A percentile compares a stretch with the other conserved stretches of the same genome.
Evolutionary conservation across 139 green algal genomes (phyloP).

Genomic region (Zygnema cylindricum): DNA sequence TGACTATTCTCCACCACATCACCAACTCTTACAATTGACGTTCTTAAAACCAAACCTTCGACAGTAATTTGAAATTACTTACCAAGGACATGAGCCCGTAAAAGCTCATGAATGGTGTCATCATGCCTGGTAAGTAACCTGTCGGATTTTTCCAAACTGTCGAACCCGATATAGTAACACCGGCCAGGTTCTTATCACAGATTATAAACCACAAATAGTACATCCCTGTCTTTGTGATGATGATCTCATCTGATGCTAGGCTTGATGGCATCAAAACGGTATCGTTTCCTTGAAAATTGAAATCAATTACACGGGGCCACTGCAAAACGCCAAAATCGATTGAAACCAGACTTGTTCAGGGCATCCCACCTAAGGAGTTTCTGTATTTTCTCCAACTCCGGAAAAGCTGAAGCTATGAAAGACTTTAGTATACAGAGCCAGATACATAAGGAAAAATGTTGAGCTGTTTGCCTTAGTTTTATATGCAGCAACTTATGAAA

Average conservation of each 20-base stretch:
- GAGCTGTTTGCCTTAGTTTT: no score
- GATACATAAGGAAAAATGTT: no score
- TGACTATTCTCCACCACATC: no score
- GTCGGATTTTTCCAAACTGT: slow-evolving; percentile 78
- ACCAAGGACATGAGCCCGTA: slow-evolving; percentile 67
- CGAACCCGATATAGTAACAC: slow-evolving; percentile 65
- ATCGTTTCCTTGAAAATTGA: slow-evolving; percentile 70
- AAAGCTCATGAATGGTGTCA: slow-evolving; percentile 69
- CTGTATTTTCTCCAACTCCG: no score
- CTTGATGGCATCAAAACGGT: slow-evolving; percentile 41
- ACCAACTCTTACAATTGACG: no score
- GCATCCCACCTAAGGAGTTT: no score
- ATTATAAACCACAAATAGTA: slow-evolving; percentile 81
- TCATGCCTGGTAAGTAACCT: slow-evolving; percentile 76
- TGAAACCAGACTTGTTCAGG: no score
- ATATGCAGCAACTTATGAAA: no score
- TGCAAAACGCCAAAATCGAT: slow-evolving; percentile 6
- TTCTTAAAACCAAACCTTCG: no score
- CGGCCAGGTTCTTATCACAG: slow-evolving; percentile 71
- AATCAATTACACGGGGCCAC: slow-evolving; percentile 68
- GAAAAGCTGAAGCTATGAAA: no score
- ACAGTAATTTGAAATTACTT: background rate
- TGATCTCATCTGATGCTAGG: slow-evolving; percentile 57
- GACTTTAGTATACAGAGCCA: no score
- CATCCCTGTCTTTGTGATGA: slow-evolving; percentile 73